Base-by-base conservation (phyloP, 73 alveolate species). In the Effrenium voratum region DNA sequence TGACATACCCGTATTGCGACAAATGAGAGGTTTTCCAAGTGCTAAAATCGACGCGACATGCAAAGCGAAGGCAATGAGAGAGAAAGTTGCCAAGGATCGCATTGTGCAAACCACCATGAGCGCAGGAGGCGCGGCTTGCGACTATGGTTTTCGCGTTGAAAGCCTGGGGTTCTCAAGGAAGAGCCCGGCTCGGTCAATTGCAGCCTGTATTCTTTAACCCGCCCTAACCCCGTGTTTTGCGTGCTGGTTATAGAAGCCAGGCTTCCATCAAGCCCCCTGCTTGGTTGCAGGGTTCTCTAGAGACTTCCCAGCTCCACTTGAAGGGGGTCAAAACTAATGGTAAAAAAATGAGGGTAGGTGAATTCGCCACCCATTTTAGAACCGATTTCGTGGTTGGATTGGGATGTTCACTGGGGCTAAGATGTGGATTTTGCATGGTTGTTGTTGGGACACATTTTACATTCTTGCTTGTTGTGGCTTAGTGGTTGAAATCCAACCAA, bases 21-120 rank as follows among this genome's bases (percentile, higher is more conserved):
- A 6, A 24, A 63, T 12, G 76, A 24, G 41, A 63, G 76, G 30
- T 22, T 5, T 12, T 24, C 13, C 0, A 32, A 12, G 46, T 70
- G 49, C 8, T 10, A 63, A 32, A 70, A 22, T 32, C 36, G 47
- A n/a, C 40, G 49, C 28, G 32, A 5, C 0, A 2, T 40, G 75
- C 55, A 8, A 55, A 55, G 22, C 22, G 22, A 55, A 55, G 12
- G 30, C 30, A 55, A 55, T n/a, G n/a, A n/a, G 22, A 55, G 68
- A 55, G 68, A 15, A 12, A 12, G 22, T 22, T 22, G 22, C 22
- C 28, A 24, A 79, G 90, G 90, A 30, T 28, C 60, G 66, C 5
- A 41, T 79, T 43, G 43, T 44, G 68, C 44, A 24, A 41, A 79
- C 90, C 44, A 44, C 30, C 90, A 79, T 46, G 66, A 66, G 90